Evolutionary conservation across 148 eudicot species (phyloP), one percentile per base, ranked within the genome.

Genomic region (Camellia sinensis): DNA sequence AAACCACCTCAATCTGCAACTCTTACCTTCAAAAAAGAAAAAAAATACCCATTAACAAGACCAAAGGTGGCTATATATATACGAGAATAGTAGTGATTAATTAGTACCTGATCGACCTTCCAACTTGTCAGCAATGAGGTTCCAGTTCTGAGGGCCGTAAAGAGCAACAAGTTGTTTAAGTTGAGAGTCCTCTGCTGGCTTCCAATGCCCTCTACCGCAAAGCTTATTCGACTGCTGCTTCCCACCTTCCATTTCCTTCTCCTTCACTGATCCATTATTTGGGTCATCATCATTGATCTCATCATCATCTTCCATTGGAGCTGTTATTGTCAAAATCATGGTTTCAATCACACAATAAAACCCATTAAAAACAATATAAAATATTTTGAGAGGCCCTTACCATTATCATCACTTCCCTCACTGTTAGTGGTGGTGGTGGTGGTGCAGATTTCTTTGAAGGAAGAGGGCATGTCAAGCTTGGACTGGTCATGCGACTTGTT

Each of bases 81-180:
- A 29, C 1, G 37, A 29, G 37, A 29, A 29, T 29, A 29, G 46
- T n/a, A 21, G 7, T 29, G 37, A 7, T 15, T 4, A 18, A 57
- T 14, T 50, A 2, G 44, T 84, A 93, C 97, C 97, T 86, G 97
- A 92, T 84, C 97, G 84, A 61, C 97, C 97, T 59, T 90, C 89
- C 66, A 93, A 81, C 69, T 93, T 90, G 74, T 91, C 90, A 62
- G 97, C 97, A 78, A 93, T 93, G 22, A 93, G 89, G 75, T 93
- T 93, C 97, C 97, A 93, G 69, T 91, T 93, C 75, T 90, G 95
- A 67, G 97, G 97, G 79, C 97, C 95, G 81, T 90, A 93, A 61
- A 88, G 81, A 14, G 91, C 87, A 57, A 93, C 98, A 88, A 93
- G 95, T 67, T 93, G 94, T 59, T 79, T 89, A 37, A 93, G 92